Percentiles rank a stretch among this genome's conserved stretches.
Conservation (phyloP, 345 rosid species). For the thale cress (Arabidopsis thaliana) region DNA sequence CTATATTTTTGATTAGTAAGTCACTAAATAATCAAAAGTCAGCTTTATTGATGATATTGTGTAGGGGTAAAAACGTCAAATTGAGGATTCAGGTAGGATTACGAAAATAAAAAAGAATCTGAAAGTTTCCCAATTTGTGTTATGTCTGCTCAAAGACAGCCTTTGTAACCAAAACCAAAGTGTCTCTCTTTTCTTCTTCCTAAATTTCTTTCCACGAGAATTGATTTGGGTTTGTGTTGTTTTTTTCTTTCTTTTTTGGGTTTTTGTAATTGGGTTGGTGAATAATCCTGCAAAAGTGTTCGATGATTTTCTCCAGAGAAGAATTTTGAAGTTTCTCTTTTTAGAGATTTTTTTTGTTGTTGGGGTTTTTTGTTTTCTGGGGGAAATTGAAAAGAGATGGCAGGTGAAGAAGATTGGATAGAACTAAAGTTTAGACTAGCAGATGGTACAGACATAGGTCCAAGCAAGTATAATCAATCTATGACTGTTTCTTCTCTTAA, state of each 20-base stretch:
- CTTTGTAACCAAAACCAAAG: constrained; percentile 43
- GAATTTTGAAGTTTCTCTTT: not conserved
- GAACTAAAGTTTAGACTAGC: constrained; percentile 70
- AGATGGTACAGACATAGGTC: constrained; percentile 74
- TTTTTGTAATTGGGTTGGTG: constrained; percentile 28
- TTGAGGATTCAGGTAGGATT: constrained; percentile 21
- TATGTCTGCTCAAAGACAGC: constrained; percentile 42
- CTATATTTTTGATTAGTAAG: not conserved
- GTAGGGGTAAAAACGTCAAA: constrained; percentile 43
- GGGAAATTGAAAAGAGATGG: constrained; percentile 46
- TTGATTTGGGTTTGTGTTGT: constrained; percentile 14
- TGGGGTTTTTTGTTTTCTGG: not conserved
- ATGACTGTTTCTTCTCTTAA: constrained; percentile 67
- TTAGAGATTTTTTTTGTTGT: not conserved
- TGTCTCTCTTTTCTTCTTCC: constrained; percentile 36
- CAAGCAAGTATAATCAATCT: constrained; percentile 59
- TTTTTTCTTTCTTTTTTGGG: not conserved
- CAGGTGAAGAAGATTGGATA: constrained; percentile 56
- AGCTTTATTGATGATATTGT: constrained; percentile 9
- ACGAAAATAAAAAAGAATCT: constrained; percentile 18
- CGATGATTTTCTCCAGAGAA: constrained; percentile 35
- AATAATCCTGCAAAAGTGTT: constrained; percentile 18
- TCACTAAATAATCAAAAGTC: constrained; percentile 14
- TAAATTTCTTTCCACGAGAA: not conserved
- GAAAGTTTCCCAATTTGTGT: not conserved